Percentiles rank a stretch among this genome's conserved stretches.
Evolutionary conservation across 805 yeast genomes (phyloP).

Genomic region (Suhomyces sp.): DNA sequence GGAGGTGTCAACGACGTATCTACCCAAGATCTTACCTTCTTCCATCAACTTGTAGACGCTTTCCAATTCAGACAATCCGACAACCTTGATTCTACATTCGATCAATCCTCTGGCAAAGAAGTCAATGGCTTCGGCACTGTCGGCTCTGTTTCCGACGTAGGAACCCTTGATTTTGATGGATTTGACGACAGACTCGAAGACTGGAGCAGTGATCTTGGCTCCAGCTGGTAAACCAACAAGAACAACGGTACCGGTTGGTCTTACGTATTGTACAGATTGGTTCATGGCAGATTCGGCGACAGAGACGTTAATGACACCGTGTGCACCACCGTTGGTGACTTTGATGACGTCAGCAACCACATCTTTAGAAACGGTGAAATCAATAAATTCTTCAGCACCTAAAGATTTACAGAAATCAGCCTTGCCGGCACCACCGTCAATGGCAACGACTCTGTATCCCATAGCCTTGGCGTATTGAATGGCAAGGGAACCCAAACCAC

Average conservation of each 20-base stretch:
- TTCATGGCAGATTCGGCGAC: constrained; percentile 51
- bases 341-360: constrained; percentile 40
- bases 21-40: constrained; percentile 80
- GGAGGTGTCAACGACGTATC: constrained; percentile 80
- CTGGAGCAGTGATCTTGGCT: constrained; percentile 67
- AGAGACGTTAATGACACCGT: constrained; percentile 46
- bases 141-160: constrained; percentile 87
- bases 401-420: constrained; percentile 51
- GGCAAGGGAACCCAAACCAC: constrained; percentile 75
- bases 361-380: constrained; percentile 51
- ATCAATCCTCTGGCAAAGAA: constrained; percentile 72
- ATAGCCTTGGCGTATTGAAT: constrained; percentile 73
- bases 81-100: constrained; percentile 70
- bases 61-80: constrained; percentile 70
- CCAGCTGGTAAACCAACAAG: constrained; percentile 76
- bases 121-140: constrained; percentile 76
- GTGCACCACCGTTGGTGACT: constrained; percentile 63
- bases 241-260: constrained; percentile 33
- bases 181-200: constrained; percentile 71
- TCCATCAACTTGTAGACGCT: constrained; percentile 73
- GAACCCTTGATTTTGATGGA: constrained; percentile 74
- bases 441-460: constrained; percentile 70
- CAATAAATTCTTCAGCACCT: constrained; percentile 66
- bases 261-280: constrained; percentile 46
- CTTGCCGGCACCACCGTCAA: constrained; percentile 68